Evolutionary conservation across 495 filamentous ascomycete species (phyloP).

Genomic region (Saxophila tyrrhenica): DNA sequence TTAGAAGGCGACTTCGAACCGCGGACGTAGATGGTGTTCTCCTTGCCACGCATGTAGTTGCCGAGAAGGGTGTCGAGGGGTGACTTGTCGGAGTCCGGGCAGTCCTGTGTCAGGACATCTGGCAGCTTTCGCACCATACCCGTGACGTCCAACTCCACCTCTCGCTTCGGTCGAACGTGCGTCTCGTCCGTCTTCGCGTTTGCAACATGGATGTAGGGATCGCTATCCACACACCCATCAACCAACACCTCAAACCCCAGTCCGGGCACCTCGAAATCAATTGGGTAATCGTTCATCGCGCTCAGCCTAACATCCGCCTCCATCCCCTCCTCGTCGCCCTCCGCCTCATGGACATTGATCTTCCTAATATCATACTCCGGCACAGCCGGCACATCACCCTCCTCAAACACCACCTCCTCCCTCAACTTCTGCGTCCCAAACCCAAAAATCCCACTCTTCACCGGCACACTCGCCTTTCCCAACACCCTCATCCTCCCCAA

Average conservation of each 20-base stretch:
- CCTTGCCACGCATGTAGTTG: slow-evolving; percentile 66
- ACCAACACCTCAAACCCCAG: slow-evolving; percentile 77
- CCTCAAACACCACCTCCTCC: slow-evolving; percentile 65
- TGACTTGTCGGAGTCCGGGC: slow-evolving; percentile 63
- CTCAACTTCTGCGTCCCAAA: slow-evolving; percentile 62
- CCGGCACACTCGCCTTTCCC: slow-evolving; percentile 54
- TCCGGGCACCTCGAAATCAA: slow-evolving; percentile 61
- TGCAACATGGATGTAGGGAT: slow-evolving; percentile 60
- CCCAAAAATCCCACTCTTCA: slow-evolving; percentile 67
- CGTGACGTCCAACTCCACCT: slow-evolving; percentile 55
- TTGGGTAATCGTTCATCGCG: slow-evolving; percentile 60
- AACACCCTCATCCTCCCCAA: slow-evolving; percentile 54
- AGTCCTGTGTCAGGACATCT: slow-evolving; percentile 52
- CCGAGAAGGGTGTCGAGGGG: slow-evolving; percentile 76
- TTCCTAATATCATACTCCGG: slow-evolving; percentile 67
- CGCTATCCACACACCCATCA: slow-evolving; percentile 54
- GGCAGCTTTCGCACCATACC: slow-evolving; percentile 62
- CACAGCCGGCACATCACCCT: slow-evolving; percentile 65
- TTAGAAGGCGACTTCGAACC: slow-evolving; percentile 55
- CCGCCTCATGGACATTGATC: slow-evolving; percentile 62
- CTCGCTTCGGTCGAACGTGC: slow-evolving; percentile 49
- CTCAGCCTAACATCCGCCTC: slow-evolving; percentile 61
- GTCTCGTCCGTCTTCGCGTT: slow-evolving; percentile 57
- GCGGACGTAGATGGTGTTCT: slow-evolving; percentile 67
- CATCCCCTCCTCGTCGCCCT: slow-evolving; percentile 48